Base-by-base conservation (phyloP, 495 filamentous ascomycete species). In the Chaetomium tenue region DNA sequence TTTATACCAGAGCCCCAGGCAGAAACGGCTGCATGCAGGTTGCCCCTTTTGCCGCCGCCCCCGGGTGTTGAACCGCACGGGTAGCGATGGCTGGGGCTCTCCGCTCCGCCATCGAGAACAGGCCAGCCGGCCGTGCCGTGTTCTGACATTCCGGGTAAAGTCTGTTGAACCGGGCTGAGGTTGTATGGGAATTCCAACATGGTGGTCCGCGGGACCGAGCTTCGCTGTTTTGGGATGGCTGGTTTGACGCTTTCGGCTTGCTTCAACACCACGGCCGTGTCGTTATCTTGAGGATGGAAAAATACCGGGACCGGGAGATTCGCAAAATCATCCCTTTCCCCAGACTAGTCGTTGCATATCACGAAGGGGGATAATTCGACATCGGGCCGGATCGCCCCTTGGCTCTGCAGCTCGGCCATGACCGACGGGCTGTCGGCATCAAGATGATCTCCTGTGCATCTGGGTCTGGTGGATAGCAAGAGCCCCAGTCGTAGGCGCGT, bases 1-100 rank as follows among this genome's bases (percentile, higher is more conserved):
- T 58, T 72, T 70, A 67, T 71, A 69, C 60, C 63, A 70, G 37
- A 46, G n/a, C 8, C 26, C 67, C 62, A 68, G 68, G 70, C 71
- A 71, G 69, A 74, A 72, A 63, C 48, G 66, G 66, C 48, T 74
- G 60, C 66, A 70, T 71, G 65, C 65, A 66, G 61, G 59, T 33
- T 47, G 42, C 53, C 55, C 60, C 11, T 47, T 73, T 71, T 72
- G 39, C 69, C 64, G 64, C 61, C 44, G 47, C 23, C 55, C 23
- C 30, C 28, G 63, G 37, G 58, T 47, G 25, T 59, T 26, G 47
- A 62, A 18, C 59, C 62, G 53, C 23, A 47, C 53, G 42, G 48
- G 39, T 44, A 60, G 52, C 46, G 67, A 55, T 57, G 46, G 11
- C 28, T 47, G 52, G 16, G n/a, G 26, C 62, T 63, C 22, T 37